These are phyloP conservation scores for Entophlyctis luteolus DNA, from an alignment of 192 early-diverging fungal species.

Conservation along the genomic window DNA sequence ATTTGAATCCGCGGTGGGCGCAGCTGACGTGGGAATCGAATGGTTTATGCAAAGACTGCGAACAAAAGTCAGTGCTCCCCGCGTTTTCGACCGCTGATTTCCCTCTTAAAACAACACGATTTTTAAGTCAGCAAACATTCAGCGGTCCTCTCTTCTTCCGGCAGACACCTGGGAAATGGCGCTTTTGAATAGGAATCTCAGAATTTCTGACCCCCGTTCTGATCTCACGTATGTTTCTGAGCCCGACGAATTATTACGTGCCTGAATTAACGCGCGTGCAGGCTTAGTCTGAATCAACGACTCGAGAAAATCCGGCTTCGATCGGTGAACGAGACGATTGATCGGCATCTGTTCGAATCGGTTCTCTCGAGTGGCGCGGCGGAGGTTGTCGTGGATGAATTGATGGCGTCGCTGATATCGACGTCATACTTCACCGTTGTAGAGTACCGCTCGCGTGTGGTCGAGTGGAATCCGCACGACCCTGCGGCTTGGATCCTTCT, in stretches of 20 bases:
- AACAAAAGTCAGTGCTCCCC: too few relatives aligned
- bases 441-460: too few relatives aligned
- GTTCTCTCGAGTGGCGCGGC: not conserved
- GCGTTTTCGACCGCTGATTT: too few relatives aligned
- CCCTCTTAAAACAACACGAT: too few relatives aligned
- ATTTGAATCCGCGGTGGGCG: too few relatives aligned
- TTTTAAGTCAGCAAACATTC: too few relatives aligned
- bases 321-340: not conserved
- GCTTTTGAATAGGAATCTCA: not conserved
- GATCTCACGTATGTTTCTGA: not conserved
- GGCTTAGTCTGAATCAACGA: not conserved
- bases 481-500: not conserved
- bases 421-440: constrained; percentile 6
- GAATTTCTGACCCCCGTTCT: not conserved
- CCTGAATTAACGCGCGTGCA: not conserved
- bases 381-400: too few relatives aligned
- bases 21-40: too few relatives aligned
- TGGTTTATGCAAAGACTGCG: too few relatives aligned
- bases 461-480: not conserved
- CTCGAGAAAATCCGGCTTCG: constrained; percentile 1
- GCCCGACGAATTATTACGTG: not conserved
- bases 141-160: not conserved
- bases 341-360: not conserved
- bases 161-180: not conserved
- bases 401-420: not conserved